These are phyloP conservation scores for Phytophthora constricta DNA, from an alignment of 352 stramenopile genomes.

Conservation along the genomic window DNA sequence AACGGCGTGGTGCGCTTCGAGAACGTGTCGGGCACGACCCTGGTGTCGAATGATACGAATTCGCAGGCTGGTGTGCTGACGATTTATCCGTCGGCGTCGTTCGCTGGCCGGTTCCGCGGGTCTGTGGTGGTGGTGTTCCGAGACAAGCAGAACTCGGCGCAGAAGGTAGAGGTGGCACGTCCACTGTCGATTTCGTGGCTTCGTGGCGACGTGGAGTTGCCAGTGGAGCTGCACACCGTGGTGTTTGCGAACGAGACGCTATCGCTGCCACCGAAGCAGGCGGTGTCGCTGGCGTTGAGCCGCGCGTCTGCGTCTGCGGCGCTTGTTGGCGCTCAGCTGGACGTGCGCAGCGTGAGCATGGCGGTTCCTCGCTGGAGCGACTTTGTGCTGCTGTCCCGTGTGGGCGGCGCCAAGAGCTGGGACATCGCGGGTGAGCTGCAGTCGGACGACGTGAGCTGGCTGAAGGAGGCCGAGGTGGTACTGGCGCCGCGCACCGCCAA, in stretches of 20 bases:
- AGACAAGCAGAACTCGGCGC: neutral
- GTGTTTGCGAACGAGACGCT: neutral
- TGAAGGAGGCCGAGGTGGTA: neutral
- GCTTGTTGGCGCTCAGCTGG: neutral
- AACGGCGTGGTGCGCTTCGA: neutral
- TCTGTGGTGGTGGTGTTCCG: neutral
- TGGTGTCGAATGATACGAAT: neutral
- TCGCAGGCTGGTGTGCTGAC: neutral
- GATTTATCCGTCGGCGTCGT: neutral
- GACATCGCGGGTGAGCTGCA: neutral
- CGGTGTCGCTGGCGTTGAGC: neutral
- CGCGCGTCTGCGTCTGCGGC: neutral
- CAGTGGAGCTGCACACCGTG: neutral
- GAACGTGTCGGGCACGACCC: neutral
- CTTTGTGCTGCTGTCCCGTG: constrained; percentile 7
- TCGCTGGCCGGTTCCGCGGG: neutral
- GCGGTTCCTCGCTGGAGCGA: constrained; percentile 2
- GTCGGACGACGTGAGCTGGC: neutral
- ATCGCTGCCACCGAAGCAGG: neutral
- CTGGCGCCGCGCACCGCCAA: neutral
- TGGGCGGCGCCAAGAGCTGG: neutral
- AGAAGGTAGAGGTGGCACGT: neutral
- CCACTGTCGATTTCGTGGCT: neutral
- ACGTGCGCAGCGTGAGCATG: neutral
- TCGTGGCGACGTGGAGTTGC: neutral